Conservation (phyloP, 306 rosid genomes). For the Rosa persica region DNA sequence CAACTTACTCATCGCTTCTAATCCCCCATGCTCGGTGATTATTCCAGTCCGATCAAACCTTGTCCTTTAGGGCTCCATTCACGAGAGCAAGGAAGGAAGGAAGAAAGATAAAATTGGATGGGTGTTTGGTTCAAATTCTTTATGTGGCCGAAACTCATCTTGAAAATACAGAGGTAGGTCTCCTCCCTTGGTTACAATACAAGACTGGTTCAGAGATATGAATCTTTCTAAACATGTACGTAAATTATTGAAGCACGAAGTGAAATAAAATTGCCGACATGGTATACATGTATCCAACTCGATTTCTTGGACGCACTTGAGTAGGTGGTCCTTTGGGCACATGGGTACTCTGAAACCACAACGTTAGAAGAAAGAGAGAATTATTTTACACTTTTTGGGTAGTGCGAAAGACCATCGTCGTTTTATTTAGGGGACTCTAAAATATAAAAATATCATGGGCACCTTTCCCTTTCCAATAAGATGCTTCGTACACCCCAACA, state of each 20-base stretch:
- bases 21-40: no score
- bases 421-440: background rate
- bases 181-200: background rate
- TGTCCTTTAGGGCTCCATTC: no score
- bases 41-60: no score
- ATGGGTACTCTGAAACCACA: background rate
- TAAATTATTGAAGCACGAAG: background rate
- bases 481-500: background rate
- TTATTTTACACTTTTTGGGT: background rate
- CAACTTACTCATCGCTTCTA: no score
- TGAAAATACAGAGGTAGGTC: background rate
- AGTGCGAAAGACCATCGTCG: background rate
- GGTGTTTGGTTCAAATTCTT: no score
- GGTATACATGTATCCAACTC: background rate
- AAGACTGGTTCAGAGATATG: background rate
- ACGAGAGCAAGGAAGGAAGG: no score
- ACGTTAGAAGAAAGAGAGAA: background rate
- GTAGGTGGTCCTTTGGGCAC: background rate
- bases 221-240: background rate
- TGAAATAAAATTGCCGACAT: background rate
- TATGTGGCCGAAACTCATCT: background rate
- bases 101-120: no score
- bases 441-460: slow-evolving; percentile 1
- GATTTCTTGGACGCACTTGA: background rate
- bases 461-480: background rate